Percentiles rank a stretch among this genome's conserved stretches.
Conservation (phyloP, 345 rosid species). For the Citrus trifoliata region DNA sequence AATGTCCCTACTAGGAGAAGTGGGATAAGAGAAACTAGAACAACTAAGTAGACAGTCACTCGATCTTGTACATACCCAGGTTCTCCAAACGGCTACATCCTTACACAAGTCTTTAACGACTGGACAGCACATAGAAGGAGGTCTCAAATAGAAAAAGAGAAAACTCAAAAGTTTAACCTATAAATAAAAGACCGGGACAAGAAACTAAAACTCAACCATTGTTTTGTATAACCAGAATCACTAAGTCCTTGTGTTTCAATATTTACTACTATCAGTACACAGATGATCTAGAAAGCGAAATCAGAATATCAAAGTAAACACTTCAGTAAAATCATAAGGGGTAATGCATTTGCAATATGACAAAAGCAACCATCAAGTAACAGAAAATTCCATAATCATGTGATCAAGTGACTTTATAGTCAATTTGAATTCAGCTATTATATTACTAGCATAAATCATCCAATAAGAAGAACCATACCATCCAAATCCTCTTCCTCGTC, state of each 20-base stretch:
- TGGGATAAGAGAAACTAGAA: not conserved
- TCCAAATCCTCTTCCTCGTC: slow-evolving; percentile 81
- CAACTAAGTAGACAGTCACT: not conserved
- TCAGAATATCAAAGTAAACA: not conserved
- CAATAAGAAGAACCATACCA: slow-evolving; percentile 42
- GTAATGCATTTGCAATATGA: not conserved
- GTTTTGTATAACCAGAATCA: not conserved
- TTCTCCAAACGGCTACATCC: not conserved
- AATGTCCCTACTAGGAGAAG: not conserved
- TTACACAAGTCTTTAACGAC: not conserved
- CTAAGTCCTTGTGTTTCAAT: not conserved
- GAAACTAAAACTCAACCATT: not conserved
- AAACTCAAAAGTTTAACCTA: not conserved
- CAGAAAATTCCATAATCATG: not conserved
- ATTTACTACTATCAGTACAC: not conserved
- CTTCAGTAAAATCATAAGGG: not conserved
- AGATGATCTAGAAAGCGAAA: not conserved
- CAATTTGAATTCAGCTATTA: not conserved
- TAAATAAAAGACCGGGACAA: not conserved
- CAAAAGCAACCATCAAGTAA: not conserved
- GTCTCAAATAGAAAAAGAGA: not conserved
- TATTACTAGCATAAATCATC: not conserved
- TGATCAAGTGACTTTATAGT: not conserved
- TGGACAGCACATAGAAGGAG: not conserved
- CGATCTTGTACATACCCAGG: not conserved